Percentiles rank a stretch among this genome's conserved stretches.
Evolutionary conservation across 768 basidiomycete species (phyloP).

Genomic region (Lentinula aciculospora): DNA sequence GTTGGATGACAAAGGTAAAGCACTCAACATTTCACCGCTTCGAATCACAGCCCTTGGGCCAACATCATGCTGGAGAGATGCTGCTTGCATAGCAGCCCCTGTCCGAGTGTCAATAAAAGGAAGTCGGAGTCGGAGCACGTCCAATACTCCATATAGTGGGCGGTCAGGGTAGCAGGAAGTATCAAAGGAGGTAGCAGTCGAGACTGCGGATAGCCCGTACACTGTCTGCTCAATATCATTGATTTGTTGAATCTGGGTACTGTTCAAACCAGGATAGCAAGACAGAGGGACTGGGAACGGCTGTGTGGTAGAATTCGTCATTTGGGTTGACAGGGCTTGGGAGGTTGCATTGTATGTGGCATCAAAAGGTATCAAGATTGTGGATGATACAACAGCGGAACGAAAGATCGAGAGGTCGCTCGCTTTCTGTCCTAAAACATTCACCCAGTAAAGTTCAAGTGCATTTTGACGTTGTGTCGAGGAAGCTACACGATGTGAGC

Average conservation of each 20-base stretch:
- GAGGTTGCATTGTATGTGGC: slow-evolving; percentile 29
- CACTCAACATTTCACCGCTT: slow-evolving; percentile 43
- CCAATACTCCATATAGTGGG: slow-evolving; percentile 59
- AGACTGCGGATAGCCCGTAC: slow-evolving; percentile 39
- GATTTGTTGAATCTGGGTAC: slow-evolving; percentile 33
- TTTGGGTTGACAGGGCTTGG: slow-evolving; percentile 28
- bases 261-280: slow-evolving; percentile 51
- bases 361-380: slow-evolving; percentile 55
- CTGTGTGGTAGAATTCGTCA: slow-evolving; percentile 32
- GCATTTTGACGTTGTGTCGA: slow-evolving; percentile 46
- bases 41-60: slow-evolving; percentile 46
- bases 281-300: slow-evolving; percentile 55
- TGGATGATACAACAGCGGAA: slow-evolving; percentile 36
- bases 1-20: slow-evolving; percentile 32
- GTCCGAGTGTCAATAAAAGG: slow-evolving; percentile 45
- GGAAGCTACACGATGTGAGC: slow-evolving; percentile 35
- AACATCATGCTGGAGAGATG: slow-evolving; percentile 37
- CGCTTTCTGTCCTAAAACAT: slow-evolving; percentile 38
- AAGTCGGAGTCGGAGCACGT: slow-evolving; percentile 50
- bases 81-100: slow-evolving; percentile 44
- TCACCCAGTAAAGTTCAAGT: slow-evolving; percentile 49
- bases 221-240: slow-evolving; percentile 43
- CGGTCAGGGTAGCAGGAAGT: slow-evolving; percentile 47
- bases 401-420: slow-evolving; percentile 42
- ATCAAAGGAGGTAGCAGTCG: slow-evolving; percentile 33